phyloP scores from a whole-genome alignment of 176 grass and related monocot species.

The Carex scoparia region DNA sequence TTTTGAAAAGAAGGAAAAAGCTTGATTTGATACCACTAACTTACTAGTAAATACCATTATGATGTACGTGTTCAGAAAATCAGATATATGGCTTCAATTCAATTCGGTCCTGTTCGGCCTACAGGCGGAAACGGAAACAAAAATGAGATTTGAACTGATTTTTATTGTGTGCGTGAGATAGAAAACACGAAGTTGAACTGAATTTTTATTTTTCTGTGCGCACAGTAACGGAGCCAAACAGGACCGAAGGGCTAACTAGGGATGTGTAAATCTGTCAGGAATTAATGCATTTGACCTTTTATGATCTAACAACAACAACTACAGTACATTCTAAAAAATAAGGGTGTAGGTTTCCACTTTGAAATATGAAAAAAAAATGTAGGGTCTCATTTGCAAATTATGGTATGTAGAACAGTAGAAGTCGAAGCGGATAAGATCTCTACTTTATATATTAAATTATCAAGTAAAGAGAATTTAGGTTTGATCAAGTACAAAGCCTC shows the following conservation, averaged over 20 bases:
- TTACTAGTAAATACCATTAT: background rate
- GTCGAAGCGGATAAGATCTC: conserved; percentile 15
- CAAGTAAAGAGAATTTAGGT: conserved; percentile 4
- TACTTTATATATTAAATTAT: too few species aligned
- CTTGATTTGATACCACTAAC: conserved; percentile 6
- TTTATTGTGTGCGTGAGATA: too few species aligned
- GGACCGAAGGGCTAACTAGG: background rate
- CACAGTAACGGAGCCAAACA: too few species aligned
- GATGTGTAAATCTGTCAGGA: background rate
- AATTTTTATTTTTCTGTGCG: too few species aligned
- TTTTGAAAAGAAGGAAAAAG: background rate
- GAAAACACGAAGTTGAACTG: too few species aligned
- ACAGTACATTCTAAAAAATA: background rate
- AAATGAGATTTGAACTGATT: too few species aligned
- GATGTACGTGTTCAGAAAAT: background rate
- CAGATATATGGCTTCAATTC: background rate
- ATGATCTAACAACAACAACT: background rate
- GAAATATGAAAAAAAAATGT: background rate
- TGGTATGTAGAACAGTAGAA: background rate
- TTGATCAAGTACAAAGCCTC: conserved; percentile 11
- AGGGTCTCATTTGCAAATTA: background rate
- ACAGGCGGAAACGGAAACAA: too few species aligned
- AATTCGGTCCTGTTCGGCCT: background rate
- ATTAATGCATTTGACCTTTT: background rate
- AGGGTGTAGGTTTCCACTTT: background rate